phyloP scores from a whole-genome alignment of 2,329 filamentous ascomycete species.

The Aspergillus floridensis region DNA sequence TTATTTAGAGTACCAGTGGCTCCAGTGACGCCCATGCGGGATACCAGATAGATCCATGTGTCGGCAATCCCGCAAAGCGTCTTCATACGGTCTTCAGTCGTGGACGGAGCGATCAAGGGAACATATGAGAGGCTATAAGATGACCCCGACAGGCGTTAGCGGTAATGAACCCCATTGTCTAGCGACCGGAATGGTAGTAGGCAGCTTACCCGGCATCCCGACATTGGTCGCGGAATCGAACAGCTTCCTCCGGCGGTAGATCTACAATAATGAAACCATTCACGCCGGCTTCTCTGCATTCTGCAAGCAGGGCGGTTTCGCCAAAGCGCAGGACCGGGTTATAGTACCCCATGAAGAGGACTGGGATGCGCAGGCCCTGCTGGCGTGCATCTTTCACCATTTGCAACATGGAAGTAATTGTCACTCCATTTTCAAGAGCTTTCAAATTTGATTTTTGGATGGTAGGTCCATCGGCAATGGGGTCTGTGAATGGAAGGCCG shows the following conservation, averaged over 20 bases:
- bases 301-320: slow-evolving; percentile 76
- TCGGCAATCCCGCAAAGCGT: slow-evolving; percentile 90
- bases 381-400: slow-evolving; percentile 78
- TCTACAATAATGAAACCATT: slow-evolving; percentile 98
- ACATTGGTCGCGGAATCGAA: slow-evolving; percentile 84
- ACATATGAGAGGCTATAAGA: slow-evolving; percentile 76
- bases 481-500: slow-evolving; percentile 91
- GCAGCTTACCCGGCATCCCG: slow-evolving; percentile 65
- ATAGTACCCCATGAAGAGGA: slow-evolving; percentile 97
- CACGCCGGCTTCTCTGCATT: slow-evolving; percentile 77
- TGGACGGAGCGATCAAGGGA: slow-evolving; percentile 85
- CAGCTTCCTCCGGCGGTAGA: slow-evolving; percentile 89
- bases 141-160: neutral
- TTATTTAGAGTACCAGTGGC: slow-evolving; percentile 76
- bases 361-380: slow-evolving; percentile 71
- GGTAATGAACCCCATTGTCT: too few species aligned
- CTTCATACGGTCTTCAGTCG: slow-evolving; percentile 85
- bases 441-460: slow-evolving; percentile 89
- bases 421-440: slow-evolving; percentile 83
- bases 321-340: slow-evolving; percentile 91
- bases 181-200: too few species aligned
- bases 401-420: slow-evolving; percentile 69
- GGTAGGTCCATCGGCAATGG: slow-evolving; percentile 90
- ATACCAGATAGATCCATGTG: slow-evolving; percentile 97
- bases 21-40: slow-evolving; percentile 89